Evolutionary conservation across 345 rosid species (phyloP), one percentile per base, ranked within the genome.

Genomic region (Populus tremula): DNA sequence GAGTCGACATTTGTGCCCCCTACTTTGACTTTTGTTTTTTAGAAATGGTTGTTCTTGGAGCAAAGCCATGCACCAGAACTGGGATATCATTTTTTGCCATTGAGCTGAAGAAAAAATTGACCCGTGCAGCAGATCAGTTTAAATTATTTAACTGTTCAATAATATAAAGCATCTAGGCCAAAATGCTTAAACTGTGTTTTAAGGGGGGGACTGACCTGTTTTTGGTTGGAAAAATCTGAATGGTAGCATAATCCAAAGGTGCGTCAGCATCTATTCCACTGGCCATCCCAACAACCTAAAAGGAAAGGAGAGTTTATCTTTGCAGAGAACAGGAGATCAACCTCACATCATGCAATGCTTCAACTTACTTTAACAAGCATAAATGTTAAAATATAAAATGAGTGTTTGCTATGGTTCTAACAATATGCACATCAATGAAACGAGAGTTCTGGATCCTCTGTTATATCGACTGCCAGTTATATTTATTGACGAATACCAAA

Each of bases 191-290:
- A 31, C 2, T 25, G 35, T 45, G 33, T n/a, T 41, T 36, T 33
- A 33, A 35, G 13, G 38, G 54, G 50, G 45, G 45, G 12, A 2
- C 78, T 27, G 65, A 88, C 93, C 90, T 84, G 78, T 87, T 84
- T 70, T 87, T 81, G 33, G 70, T 62, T 8, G 87, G 87, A 68
- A 79, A 78, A 70, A 90, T 85, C 76, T 86, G 89, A 79, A 90
- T 82, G 27, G 90, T 81, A 17, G 91, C 91, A 78, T 86, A 87
- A 41, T 87, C 87, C 65, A 88, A 54, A 70, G 83, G 73, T 36
- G 86, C 82, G 82, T 78, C 82, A 35, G 71, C 78, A 74, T 79
- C 86, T 67, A 85, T 70, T 18, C 85, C 82, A 21, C 70, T 82
- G 45, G 82, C 90, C 92, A 89, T 89, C 67, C 38, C 35, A 69